These are phyloP conservation scores for Magnaporthiopsis poae DNA, from an alignment of 2,329 filamentous ascomycete species.

Conservation along the genomic window DNA sequence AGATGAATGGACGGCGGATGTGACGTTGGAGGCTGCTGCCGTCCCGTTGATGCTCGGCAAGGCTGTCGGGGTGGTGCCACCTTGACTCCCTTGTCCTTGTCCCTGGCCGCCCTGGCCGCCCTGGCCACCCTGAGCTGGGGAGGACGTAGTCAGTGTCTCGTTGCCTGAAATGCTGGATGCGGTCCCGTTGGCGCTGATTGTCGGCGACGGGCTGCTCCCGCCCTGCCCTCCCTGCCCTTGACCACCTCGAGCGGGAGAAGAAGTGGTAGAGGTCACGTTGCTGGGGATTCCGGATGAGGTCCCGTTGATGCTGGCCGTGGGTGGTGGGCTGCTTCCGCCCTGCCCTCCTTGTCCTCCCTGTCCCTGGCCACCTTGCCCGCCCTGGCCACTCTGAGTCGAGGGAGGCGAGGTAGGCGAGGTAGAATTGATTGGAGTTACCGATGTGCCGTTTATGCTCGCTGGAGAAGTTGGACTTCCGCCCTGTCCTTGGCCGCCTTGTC, in stretches of 20 bases:
- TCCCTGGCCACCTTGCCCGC: background rate
- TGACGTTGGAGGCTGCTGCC: background rate
- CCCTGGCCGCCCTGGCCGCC: constrained; percentile 1
- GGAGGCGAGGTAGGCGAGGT: background rate
- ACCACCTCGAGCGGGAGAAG: constrained; percentile 1
- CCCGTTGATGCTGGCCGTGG: background rate
- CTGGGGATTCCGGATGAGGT: background rate
- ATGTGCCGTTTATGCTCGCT: background rate
- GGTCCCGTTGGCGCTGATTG: background rate
- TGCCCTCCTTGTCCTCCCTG: constrained; percentile 5
- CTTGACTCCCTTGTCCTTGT: background rate
- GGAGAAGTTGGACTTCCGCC: background rate
- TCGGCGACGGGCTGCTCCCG: background rate
- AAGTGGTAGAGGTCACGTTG: background rate
- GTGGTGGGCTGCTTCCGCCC: constrained; percentile 1
- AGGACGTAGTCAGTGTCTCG: background rate
- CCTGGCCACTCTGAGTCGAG: background rate
- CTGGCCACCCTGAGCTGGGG: background rate
- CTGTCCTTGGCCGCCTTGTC: background rate
- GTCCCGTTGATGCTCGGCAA: background rate
- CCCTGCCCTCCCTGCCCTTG: constrained; percentile 1
- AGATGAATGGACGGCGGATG: background rate
- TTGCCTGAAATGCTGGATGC: background rate
- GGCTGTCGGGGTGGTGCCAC: background rate
- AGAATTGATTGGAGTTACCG: background rate